These are phyloP conservation scores for Leishmania arabica DNA, from an alignment of 208 protist species.

Conservation along the genomic window DNA sequence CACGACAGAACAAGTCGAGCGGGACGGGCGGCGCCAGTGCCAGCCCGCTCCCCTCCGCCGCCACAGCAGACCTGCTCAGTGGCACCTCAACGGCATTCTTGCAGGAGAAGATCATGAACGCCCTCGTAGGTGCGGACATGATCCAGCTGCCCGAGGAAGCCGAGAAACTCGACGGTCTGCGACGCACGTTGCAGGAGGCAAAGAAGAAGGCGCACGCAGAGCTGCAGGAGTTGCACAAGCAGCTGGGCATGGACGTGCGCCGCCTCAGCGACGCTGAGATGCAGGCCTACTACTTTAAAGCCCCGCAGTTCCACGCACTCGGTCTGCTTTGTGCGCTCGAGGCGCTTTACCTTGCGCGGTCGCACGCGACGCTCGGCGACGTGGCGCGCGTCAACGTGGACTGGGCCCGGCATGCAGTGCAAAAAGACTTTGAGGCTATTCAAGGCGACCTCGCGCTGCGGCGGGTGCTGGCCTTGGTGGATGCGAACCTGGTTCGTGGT, in stretches of 20 bases:
- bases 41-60: slow-evolving; percentile 61
- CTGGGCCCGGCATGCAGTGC: slow-evolving; percentile 59
- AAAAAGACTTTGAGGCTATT: slow-evolving; percentile 63
- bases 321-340: slow-evolving; percentile 70
- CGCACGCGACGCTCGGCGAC: slow-evolving; percentile 76
- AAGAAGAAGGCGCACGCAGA: slow-evolving; percentile 83
- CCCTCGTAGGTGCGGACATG: slow-evolving; percentile 69
- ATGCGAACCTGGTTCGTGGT: slow-evolving; percentile 64
- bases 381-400: slow-evolving; percentile 60
- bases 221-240: slow-evolving; percentile 60
- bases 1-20: slow-evolving; percentile 21
- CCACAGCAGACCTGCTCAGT: slow-evolving; percentile 65
- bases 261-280: slow-evolving; percentile 65
- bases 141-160: slow-evolving; percentile 85
- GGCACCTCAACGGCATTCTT: slow-evolving; percentile 79
- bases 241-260: slow-evolving; percentile 78
- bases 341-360: slow-evolving; percentile 75
- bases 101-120: slow-evolving; percentile 68
- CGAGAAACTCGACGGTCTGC: slow-evolving; percentile 70
- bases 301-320: slow-evolving; percentile 59
- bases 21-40: background rate
- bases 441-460: slow-evolving; percentile 59
- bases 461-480: slow-evolving; percentile 61
- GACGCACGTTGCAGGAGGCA: slow-evolving; percentile 77
- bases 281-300: slow-evolving; percentile 64